A percentile compares a stretch with the other conserved stretches of the same genome.
phyloP scores from a whole-genome alignment of 257 asterid genomes.

The Mitragyna speciosa region DNA sequence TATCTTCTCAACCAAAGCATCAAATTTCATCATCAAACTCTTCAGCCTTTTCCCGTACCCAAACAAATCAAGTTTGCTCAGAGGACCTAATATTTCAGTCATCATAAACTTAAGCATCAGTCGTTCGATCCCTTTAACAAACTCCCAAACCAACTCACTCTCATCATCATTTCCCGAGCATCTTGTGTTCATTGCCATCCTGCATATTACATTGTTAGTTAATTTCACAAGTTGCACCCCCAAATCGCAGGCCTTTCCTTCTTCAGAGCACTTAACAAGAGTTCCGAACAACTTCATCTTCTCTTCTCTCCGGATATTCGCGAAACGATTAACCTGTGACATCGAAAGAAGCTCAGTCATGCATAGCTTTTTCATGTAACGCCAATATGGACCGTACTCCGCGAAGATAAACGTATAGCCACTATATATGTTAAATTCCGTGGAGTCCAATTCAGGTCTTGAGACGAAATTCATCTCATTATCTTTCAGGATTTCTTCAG shows the following conservation, averaged over 20 bases:
- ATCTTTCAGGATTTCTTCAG: constrained; percentile 48
- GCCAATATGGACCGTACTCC: constrained; percentile 60
- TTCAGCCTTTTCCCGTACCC: constrained; percentile 51
- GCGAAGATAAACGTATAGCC: constrained; percentile 50
- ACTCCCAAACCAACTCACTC: constrained; percentile 43
- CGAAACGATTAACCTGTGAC: constrained; percentile 42
- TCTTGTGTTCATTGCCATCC: constrained; percentile 55
- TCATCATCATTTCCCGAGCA: constrained; percentile 44
- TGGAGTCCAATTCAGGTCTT: constrained; percentile 42
- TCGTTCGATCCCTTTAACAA: constrained; percentile 45
- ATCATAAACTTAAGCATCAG: constrained; percentile 45
- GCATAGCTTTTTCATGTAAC: constrained; percentile 64
- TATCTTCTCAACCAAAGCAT: constrained; percentile 52
- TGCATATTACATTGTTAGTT: constrained; percentile 52
- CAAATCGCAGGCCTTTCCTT: constrained; percentile 37
- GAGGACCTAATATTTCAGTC: constrained; percentile 47
- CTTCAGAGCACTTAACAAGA: constrained; percentile 16
- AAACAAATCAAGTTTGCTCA: constrained; percentile 59
- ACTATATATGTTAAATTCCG: constrained; percentile 44
- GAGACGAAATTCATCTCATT: constrained; percentile 45
- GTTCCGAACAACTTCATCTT: constrained; percentile 20
- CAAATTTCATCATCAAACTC: constrained; percentile 41
- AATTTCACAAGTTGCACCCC: constrained; percentile 42
- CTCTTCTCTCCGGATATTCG: constrained; percentile 11
- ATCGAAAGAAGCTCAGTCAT: constrained; percentile 56